Base-by-base conservation (phyloP, 192 early-diverging fungal genomes). In the Coemansia sp. region DNA sequence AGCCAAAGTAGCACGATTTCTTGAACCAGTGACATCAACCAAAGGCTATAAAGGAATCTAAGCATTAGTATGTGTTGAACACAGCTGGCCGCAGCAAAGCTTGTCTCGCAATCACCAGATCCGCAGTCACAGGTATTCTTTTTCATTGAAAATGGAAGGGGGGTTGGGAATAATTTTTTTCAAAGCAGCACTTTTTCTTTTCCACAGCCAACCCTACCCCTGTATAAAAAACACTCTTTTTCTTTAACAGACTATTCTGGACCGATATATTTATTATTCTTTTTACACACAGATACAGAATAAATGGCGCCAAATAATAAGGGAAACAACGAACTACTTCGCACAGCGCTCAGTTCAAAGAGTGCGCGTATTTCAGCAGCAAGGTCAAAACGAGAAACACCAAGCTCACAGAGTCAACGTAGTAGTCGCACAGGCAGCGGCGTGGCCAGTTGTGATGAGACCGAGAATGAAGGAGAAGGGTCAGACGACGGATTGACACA, bases 401-500 rank as follows among this genome's bases (percentile, higher is more conserved):
- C 76, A 9, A 69, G 60, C 64, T 19, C 68, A 0, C 55, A 28
- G 28, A 68, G 64, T 67, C 44, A 25, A n/a, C 14, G 30, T 24
- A 30, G 49, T 48, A 68, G 73, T 50, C 44, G 21, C 9, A 22
- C n/a, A 16, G 60, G 24, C 24, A 75, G 73, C 44, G 32, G 51
- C 21, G 44, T 55, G 21, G 62, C 12, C 19, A 75, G 73, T 58
- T 59, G 60, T 16, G 62, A 81, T 22, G 73, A 55, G 8, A 65
- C 65, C 3, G 73, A 72, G 51, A 65, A 68, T 41, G 73, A 75
- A 22, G 73, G 72, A 27, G 69, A 77, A 23, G 22, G 19, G 2
- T 81, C 78, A 0, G 72, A 72, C 67, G 71, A 72, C 9, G 63
- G 66, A 2, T 78, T 69, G 76, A 28, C 52, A 18, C 41, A 62